Evolutionary conservation across 768 basidiomycete species (phyloP).

Genomic region (Lactarius hatsudake): DNA sequence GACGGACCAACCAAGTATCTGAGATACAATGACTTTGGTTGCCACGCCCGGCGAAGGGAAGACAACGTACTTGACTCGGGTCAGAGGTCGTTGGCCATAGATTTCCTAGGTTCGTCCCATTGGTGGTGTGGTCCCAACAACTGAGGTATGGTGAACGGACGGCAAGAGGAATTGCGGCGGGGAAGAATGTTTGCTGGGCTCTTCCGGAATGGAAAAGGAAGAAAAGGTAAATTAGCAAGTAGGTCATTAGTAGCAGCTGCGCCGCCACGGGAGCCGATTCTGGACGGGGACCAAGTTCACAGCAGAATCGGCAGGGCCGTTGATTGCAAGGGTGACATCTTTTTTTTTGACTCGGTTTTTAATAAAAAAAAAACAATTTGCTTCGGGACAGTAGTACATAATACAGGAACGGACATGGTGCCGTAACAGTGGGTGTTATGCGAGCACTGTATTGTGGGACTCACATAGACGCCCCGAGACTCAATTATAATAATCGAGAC

Average conservation of each 20-base stretch:
- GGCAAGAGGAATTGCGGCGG: slow-evolving; percentile 30
- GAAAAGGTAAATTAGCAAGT: neutral
- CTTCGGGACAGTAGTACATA: too few species aligned
- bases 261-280: neutral
- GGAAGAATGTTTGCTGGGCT: slow-evolving; percentile 25
- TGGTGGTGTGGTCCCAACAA: slow-evolving; percentile 26
- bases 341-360: too few species aligned
- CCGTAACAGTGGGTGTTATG: too few species aligned
- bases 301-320: neutral
- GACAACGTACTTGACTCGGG: neutral
- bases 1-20: slow-evolving; percentile 26
- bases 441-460: too few species aligned
- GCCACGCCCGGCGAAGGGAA: neutral
- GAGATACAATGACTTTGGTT: neutral
- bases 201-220: neutral
- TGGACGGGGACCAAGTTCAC: neutral
- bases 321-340: neutral
- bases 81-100: slow-evolving; percentile 27
- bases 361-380: too few species aligned
- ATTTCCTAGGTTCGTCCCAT: slow-evolving; percentile 4
- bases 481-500: too few species aligned
- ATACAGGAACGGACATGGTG: too few species aligned
- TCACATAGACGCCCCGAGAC: too few species aligned
- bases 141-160: slow-evolving; percentile 32
- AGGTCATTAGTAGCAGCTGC: neutral